Base-by-base conservation (phyloP, 75 land plant genomes). In the Picea sitchensis region DNA sequence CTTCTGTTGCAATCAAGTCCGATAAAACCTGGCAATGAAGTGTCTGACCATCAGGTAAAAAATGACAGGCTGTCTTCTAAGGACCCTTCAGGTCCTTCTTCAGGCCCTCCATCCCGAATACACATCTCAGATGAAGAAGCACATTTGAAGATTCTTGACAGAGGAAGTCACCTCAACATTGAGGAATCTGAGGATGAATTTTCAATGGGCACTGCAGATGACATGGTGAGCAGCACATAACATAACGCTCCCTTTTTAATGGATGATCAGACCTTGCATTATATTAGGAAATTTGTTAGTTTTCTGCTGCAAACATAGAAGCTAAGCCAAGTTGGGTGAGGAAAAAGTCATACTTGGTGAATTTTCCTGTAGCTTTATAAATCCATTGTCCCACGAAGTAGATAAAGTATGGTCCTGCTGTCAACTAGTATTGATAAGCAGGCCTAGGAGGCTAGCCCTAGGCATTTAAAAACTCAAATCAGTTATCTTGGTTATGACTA, bases 151-250 rank as follows among this genome's bases (percentile, higher is more conserved):
- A 47, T 3, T 71, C 47, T 51, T 51, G 56, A 71, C 44, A 71
- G 26, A 71, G 23, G 11, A 71, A 71, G 74, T 21, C 74, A 11
- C 51, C 44, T 47, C 2, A 44, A 44, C 56, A 44, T 9, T 44
- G 74, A 71, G 26, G 76, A 75, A 14, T 14, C 20, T 15, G 76
- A 75, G 60, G 58, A 74, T 8, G 76, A 75, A 26, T 75, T 75
- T 26, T 75, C 17, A 14, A 11, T 75, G 60, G 59, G 20, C 26
- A 75, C 58, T 31, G 59, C 76, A 75, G 76, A 58, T 30, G 26
- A 75, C 56, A 54, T 56, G 76, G 76, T 75, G 59, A 30, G 59
- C n/a, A 67, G 71, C 21, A 17, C 38, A 17, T 38, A 11, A 5
- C 3, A 44, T 36, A 71, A 44, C 26, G 44, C 44, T n/a, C 18